These are phyloP conservation scores for Capsicum rhomboideum DNA, from an alignment of 257 asterid species.

Conservation along the genomic window DNA sequence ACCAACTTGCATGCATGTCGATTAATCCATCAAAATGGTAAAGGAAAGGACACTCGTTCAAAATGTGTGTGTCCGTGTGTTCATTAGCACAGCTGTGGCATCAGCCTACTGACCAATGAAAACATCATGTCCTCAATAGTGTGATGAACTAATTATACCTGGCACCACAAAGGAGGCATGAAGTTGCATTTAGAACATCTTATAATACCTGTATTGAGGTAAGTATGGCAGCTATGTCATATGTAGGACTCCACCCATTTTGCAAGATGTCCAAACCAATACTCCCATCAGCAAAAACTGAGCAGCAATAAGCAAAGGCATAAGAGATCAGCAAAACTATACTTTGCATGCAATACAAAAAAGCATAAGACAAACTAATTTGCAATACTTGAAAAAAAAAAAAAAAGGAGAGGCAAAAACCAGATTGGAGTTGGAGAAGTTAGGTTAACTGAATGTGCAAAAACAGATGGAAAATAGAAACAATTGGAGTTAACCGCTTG, in stretches of 20 bases:
- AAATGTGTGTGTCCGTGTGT: not conserved
- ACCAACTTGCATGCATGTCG: not conserved
- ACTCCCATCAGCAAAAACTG: constrained; percentile 90
- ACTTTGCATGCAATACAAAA: not conserved
- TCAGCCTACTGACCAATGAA: not conserved
- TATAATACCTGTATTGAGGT: constrained; percentile 70
- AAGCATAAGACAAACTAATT: not conserved
- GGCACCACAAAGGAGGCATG: not conserved
- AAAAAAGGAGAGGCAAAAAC: not conserved
- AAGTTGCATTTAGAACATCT: not conserved
- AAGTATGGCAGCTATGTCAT: constrained; percentile 86
- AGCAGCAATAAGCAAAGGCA: not conserved
- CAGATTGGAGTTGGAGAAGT: not conserved
- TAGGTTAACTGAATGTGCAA: not conserved
- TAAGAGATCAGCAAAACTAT: not conserved
- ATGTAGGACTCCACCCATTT: constrained; percentile 84
- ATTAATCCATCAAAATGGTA: not conserved
- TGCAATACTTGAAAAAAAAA: not conserved
- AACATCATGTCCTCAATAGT: not conserved
- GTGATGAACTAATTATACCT: not conserved
- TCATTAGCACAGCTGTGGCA: not conserved
- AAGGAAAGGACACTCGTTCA: not conserved
- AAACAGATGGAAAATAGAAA: not conserved
- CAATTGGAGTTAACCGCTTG: not conserved
- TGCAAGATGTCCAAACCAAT: constrained; percentile 82